Base-by-base conservation (phyloP, 345 rosid species). In the Syzygium aqueum region DNA sequence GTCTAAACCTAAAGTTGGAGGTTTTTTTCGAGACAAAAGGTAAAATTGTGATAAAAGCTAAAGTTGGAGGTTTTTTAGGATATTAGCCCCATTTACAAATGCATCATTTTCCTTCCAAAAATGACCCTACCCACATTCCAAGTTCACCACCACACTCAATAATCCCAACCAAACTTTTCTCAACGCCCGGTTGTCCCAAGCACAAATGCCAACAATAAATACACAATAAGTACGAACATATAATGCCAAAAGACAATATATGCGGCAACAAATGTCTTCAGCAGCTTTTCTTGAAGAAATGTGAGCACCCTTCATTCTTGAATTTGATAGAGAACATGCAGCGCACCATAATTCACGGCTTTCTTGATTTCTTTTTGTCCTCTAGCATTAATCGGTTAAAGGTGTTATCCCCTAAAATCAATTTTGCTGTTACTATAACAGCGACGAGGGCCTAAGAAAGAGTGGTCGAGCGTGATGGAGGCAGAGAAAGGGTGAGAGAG, bases 401-500 rank as follows among this genome's bases (percentile, higher is more conserved):
- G 23, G n/a, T 25, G n/a, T 22, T 56, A 8, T 56, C 27, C 22
- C 61, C 23, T 22, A 56, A 56, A 56, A 56, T 27, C 61, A 22
- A 56, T 8, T 54, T 54, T 3, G 9, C 27, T 8, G 27, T 54
- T 54, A 54, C 22, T 54, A 21, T 54, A 54, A 54, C 59, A 21
- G 59, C 0, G 27, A 54, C 27, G 59, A 22, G 59, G 27, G 59
- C 27, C 3, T 54, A 0, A 54, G 59, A 54, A 54, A 54, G 59
- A 1, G 59, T 23, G 2, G 0, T 54, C 1, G 25, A 54, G 59
- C 59, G 59, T 0, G 27, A 54, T 8, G 2, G 1, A 3, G 0
- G 22, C 0, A 3, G 5, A 22, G 22, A 21, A 54, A 54, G 8
- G 59, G 59, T 8, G 59, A 23, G 59, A 0, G 43, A 49, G 51